These are phyloP conservation scores for Dentipellis fragilis DNA, from an alignment of 768 basidiomycete genomes.

Conservation along the genomic window DNA sequence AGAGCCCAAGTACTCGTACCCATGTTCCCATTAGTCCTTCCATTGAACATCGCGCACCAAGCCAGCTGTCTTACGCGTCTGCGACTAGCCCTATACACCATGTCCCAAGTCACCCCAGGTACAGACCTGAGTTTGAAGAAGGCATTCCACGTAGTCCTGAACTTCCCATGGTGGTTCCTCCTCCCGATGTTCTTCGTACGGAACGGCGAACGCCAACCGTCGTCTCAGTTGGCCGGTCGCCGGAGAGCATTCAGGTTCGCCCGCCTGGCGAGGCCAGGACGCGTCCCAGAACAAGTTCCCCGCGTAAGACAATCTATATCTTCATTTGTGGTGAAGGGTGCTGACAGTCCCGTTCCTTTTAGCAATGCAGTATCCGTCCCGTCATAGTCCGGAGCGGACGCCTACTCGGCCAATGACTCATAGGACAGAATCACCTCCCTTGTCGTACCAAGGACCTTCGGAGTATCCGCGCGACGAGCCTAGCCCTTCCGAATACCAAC, in stretches of 20 bases:
- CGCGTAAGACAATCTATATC: background rate
- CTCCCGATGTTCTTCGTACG: background rate
- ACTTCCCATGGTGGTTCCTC: background rate
- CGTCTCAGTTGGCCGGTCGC: background rate
- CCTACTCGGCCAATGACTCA: background rate
- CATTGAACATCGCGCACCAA: background rate
- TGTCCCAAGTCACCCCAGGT: background rate
- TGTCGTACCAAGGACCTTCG: background rate
- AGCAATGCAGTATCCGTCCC: background rate
- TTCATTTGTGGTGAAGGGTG: background rate
- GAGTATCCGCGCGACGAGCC: background rate
- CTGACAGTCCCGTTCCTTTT: background rate
- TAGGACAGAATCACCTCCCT: background rate
- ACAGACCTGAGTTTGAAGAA: background rate
- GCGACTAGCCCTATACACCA: background rate
- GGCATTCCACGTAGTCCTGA: background rate
- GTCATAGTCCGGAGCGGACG: background rate
- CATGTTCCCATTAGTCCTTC: background rate
- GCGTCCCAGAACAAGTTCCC: background rate
- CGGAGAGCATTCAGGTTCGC: background rate
- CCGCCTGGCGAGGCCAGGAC: background rate
- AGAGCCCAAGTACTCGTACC: background rate
- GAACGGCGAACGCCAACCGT: slow-evolving; percentile 1
- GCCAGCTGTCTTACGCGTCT: background rate
- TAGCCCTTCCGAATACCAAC: background rate